Evolutionary conservation across 2,329 filamentous ascomycete species (phyloP), one percentile per base, ranked within the genome.

Genomic region (Aaosphaeria arxii): DNA sequence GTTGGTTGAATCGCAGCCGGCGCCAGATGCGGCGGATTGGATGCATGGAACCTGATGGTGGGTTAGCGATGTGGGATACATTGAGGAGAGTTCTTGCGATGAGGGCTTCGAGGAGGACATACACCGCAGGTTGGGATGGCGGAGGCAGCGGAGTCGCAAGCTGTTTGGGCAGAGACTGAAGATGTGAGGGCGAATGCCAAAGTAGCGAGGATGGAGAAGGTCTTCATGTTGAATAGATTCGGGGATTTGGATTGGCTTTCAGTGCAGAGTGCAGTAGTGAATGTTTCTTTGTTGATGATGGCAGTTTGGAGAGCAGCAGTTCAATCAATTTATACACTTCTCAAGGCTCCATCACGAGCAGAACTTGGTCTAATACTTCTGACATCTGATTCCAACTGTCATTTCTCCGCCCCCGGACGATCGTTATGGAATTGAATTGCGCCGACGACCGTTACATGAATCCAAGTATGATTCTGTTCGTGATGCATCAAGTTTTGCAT

Each of bases 111-210:
- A 9, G 33, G n/a, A 36, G n/a, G 11, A 42, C 44, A 13, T 46
- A 46, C 44, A 41, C 44, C 44, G 38, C 44, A 46, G 5, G 44
- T 46, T 32, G 44, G 44, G 38, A 46, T 42, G 9, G 44, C 44
- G 9, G 44, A 40, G 11, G 44, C 44, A 13, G 32, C 38, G 11
- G 44, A 42, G 30, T 41, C 38, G 38, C 44, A 46, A 9, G 36
- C 35, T 9, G 36, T 42, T 33, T 46, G 44, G n/a, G 44, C 44
- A 5, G 3, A 41, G 28, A 46, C 44, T n/a, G 42, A 30, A 41
- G 36, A 41, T 13, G 30, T 13, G 30, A 46, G 29, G 13, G 38
- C 44, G 7, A 46, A 32, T 28, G 38, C 35, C 9, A 46, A 17
- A 13, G 44, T 32, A 6, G 44, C n/a, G 29, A 46, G 28, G 44